Evolutionary conservation across 768 basidiomycete species (phyloP).

Genomic region (Pleurotus platypus): DNA sequence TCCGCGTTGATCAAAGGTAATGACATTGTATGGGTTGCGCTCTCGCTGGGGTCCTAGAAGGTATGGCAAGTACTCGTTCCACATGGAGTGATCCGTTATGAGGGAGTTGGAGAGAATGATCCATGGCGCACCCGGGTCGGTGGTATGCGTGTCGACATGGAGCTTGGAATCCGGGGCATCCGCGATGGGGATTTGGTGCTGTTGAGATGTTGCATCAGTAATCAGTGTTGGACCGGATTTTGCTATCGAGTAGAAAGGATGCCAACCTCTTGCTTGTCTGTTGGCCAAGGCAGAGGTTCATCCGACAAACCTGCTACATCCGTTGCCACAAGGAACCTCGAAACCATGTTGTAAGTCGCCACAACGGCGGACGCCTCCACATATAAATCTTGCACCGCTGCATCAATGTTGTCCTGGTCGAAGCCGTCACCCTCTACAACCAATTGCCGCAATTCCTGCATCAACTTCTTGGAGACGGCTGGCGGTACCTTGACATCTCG

Average conservation of each 20-base stretch:
- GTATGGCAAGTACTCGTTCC: slow-evolving; percentile 39
- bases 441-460: slow-evolving; percentile 28
- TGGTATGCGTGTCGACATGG: slow-evolving; percentile 38
- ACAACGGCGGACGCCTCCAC: slow-evolving; percentile 53
- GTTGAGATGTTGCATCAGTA: not conserved
- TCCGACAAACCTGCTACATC: slow-evolving; percentile 56
- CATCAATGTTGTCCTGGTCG: slow-evolving; percentile 19
- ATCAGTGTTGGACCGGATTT: not conserved
- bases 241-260: not conserved
- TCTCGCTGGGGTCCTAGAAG: slow-evolving; percentile 25
- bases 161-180: slow-evolving; percentile 29
- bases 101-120: slow-evolving; percentile 49
- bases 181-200: slow-evolving; percentile 39
- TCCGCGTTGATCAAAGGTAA: slow-evolving; percentile 50
- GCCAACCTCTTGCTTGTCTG: slow-evolving; percentile 39
- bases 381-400: slow-evolving; percentile 37
- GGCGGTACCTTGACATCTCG: slow-evolving; percentile 39
- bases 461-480: slow-evolving; percentile 35
- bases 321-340: slow-evolving; percentile 57
- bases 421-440: slow-evolving; percentile 15
- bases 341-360: slow-evolving; percentile 66
- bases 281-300: slow-evolving; percentile 44
- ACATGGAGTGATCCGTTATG: slow-evolving; percentile 44
- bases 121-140: slow-evolving; percentile 41
- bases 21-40: slow-evolving; percentile 36